These are phyloP conservation scores for Rhodamnia argentea DNA, from an alignment of 345 rosid species.

Conservation along the genomic window DNA sequence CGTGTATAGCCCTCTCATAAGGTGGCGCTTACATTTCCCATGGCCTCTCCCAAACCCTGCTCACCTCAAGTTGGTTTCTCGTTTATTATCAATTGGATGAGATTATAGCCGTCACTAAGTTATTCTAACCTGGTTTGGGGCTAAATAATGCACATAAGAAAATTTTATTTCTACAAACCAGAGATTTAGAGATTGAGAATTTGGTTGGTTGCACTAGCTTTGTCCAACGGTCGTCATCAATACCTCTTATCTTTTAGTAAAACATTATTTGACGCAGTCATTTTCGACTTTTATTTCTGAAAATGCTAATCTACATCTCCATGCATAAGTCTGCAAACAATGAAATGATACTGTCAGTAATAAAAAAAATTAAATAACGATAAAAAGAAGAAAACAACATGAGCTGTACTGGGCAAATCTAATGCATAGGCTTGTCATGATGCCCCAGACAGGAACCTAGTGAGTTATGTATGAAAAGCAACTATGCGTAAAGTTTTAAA, in stretches of 20 bases:
- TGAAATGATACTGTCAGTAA: not conserved
- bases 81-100: not conserved
- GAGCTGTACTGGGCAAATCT: not conserved
- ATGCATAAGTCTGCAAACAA: not conserved
- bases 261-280: not conserved
- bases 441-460: not conserved
- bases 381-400: not conserved
- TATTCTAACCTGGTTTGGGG: not conserved
- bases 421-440: not conserved
- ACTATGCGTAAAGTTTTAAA: not conserved
- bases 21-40: not conserved
- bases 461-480: not conserved
- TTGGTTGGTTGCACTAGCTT: not conserved
- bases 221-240: not conserved
- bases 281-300: not conserved
- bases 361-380: not conserved
- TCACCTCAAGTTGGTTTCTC: not conserved
- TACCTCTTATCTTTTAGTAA: not conserved
- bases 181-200: fast-evolving
- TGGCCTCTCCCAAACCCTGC: no score
- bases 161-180: not conserved
- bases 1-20: not conserved
- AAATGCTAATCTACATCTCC: not conserved
- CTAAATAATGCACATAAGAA: not conserved
- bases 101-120: not conserved